Base-by-base conservation (phyloP, 345 rosid species). In the Bruguiera gymnorhiza region DNA sequence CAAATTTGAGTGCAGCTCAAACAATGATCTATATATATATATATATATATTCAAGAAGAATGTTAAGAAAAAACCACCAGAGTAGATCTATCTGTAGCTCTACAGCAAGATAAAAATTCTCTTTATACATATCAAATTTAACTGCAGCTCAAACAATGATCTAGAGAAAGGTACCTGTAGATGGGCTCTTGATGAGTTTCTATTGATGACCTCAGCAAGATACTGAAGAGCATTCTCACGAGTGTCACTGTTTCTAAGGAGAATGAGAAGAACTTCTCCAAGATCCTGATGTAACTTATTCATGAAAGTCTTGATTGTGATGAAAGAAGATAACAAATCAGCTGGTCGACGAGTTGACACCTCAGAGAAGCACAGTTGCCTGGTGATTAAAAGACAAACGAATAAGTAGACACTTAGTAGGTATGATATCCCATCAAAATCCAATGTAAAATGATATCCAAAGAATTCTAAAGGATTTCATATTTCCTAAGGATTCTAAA, bases 281-380 rank as follows among this genome's bases (percentile, higher is more conserved):
- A 92, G 81, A 75, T 88, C 92, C 67, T 84, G 83, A 77, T 88
- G 84, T 75, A 92, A 82, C 68, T 76, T 83, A 72, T 86, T 88
- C 94, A 87, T 84, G 13, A 90, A 85, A 31, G 92, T 83, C 76
- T 90, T 95, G 56, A 92, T 92, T 6, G 97, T 90, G 62, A 91
- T 70, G 79, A 95, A 95, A 63, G 99, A 90, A 63, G 99, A 95
- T 68, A 85, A 60, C 70, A 95, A 80, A 78, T 95, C 98, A 77
- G 90, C 84, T 4, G 86, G 87, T 26, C 94, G 86, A 61, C 91
- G 86, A 61, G 84, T 92, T 26, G 99, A 87, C 71, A 87, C 84
- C n/a, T 86, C 94, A 57, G 97, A 90, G 86, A 95, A 95, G 75
- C 96, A 95, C 73, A 92, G 98, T 82, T 85, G 94, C 70, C 99